A percentile compares a stretch with the other conserved stretches of the same genome.
These are phyloP conservation scores for Cystoderma amianthinum DNA, from an alignment of 768 basidiomycete genomes.

Conservation along the genomic window DNA sequence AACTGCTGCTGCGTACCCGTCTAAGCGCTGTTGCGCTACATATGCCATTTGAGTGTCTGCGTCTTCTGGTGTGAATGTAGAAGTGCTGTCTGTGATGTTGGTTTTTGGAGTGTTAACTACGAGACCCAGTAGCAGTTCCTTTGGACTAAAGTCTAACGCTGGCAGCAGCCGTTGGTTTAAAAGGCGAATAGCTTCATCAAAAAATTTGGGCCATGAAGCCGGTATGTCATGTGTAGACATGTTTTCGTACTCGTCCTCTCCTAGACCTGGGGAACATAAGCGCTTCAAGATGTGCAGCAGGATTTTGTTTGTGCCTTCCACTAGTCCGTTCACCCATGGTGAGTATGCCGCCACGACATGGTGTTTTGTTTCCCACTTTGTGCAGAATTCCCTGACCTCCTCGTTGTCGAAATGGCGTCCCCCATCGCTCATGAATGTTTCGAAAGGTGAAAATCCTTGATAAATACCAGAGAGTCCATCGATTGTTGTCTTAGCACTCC, in stretches of 20 bases:
- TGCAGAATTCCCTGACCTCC: slow-evolving; percentile 20
- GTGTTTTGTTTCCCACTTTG: slow-evolving; percentile 8
- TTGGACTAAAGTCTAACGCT: slow-evolving; percentile 1
- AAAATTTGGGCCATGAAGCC: slow-evolving; percentile 20
- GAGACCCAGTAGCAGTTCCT: slow-evolving; percentile 15
- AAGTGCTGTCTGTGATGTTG: neutral
- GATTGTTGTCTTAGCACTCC: slow-evolving; percentile 17
- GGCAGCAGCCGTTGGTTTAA: slow-evolving; percentile 11
- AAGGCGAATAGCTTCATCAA: slow-evolving; percentile 16
- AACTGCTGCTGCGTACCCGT: slow-evolving; percentile 16
- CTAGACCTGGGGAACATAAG: slow-evolving; percentile 25
- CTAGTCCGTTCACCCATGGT: too few species aligned
- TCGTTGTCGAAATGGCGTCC: slow-evolving; percentile 26
- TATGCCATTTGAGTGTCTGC: slow-evolving; percentile 17
- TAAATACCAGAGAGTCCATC: slow-evolving; percentile 12
- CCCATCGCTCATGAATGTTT: slow-evolving; percentile 29
- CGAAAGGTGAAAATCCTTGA: slow-evolving; percentile 11
- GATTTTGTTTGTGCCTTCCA: too few species aligned
- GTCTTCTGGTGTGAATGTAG: slow-evolving; percentile 1
- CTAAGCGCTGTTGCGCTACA: slow-evolving; percentile 19
- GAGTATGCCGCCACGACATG: slow-evolving; percentile 21
- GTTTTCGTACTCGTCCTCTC: too few species aligned
- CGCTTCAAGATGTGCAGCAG: slow-evolving; percentile 11
- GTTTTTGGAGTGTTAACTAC: slow-evolving; percentile 13
- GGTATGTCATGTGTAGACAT: slow-evolving; percentile 14